phyloP scores from a whole-genome alignment of 257 asterid genomes.

The Solanum sejunctum region DNA sequence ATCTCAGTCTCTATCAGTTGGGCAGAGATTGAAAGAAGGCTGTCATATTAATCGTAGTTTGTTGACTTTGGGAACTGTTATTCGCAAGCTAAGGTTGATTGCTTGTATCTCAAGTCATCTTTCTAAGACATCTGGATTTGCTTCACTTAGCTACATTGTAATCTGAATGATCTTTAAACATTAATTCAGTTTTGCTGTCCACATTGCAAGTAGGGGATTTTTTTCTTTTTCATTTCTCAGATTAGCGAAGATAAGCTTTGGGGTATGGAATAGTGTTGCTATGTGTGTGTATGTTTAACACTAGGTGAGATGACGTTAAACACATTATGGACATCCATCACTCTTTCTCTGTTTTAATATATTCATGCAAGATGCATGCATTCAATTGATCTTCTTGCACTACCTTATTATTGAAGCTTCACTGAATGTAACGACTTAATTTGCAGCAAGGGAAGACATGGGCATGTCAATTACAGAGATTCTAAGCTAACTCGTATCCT shows the following conservation, averaged over 20 bases:
- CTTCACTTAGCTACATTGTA: not conserved
- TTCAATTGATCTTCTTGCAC: not conserved
- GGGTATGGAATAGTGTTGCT: not conserved
- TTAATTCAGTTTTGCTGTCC: not conserved
- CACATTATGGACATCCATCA: not conserved
- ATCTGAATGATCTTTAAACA: not conserved
- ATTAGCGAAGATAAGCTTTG: not conserved
- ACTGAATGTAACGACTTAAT: not conserved
- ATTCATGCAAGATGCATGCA: not conserved
- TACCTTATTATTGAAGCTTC: not conserved
- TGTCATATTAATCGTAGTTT: slow-evolving; percentile 99
- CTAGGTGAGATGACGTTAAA: not conserved
- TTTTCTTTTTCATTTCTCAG: not conserved
- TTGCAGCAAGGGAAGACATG: slow-evolving; percentile 96
- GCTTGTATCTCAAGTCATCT: not conserved
- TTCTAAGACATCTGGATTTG: not conserved
- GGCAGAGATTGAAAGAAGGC: slow-evolving; percentile 97
- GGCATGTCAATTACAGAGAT: slow-evolving; percentile 91
- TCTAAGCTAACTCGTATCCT: slow-evolving; percentile 94
- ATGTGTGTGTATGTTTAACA: not conserved
- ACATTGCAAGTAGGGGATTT: not conserved
- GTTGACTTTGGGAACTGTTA: slow-evolving; percentile 79
- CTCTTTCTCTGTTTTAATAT: not conserved
- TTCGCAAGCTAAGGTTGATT: slow-evolving; percentile 84
- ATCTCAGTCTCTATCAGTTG: slow-evolving; percentile 88